Percentiles rank a stretch among this genome's conserved stretches.
These are phyloP conservation scores for Senna siamea DNA, from an alignment of 306 rosid species.

Conservation along the genomic window DNA sequence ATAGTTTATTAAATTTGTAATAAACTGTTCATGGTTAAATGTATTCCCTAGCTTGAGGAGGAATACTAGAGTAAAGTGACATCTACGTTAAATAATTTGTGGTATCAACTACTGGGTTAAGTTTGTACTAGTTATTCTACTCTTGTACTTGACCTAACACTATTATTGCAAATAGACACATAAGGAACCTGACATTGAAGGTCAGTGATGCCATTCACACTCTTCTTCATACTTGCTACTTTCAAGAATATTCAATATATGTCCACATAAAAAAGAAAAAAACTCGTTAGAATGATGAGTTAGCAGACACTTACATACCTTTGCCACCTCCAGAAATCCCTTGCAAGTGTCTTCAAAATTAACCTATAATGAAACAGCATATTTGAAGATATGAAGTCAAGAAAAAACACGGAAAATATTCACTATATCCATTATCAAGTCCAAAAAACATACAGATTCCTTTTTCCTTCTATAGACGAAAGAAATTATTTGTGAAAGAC, in stretches of 20 bases:
- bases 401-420: constrained; percentile 18
- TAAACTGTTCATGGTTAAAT: too few relatives aligned
- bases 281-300: background rate
- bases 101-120: too few relatives aligned
- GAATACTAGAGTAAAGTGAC: too few relatives aligned
- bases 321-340: constrained; percentile 96
- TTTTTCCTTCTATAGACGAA: background rate
- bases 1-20: too few relatives aligned
- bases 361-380: constrained; percentile 60
- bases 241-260: background rate
- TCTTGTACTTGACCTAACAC: too few relatives aligned
- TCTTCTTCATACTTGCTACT: too few relatives aligned
- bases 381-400: constrained; percentile 15
- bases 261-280: background rate
- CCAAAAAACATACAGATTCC: background rate
- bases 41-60: too few relatives aligned
- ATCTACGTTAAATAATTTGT: too few relatives aligned
- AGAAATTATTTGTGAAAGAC: background rate
- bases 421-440: constrained; percentile 12
- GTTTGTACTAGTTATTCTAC: too few relatives aligned
- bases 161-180: too few relatives aligned
- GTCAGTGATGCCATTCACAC: too few relatives aligned
- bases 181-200: too few relatives aligned
- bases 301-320: constrained; percentile 55
- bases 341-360: constrained; percentile 98